Conservation (phyloP, 2,329 filamentous ascomycete species). For the Verruconis gallopava region DNA sequence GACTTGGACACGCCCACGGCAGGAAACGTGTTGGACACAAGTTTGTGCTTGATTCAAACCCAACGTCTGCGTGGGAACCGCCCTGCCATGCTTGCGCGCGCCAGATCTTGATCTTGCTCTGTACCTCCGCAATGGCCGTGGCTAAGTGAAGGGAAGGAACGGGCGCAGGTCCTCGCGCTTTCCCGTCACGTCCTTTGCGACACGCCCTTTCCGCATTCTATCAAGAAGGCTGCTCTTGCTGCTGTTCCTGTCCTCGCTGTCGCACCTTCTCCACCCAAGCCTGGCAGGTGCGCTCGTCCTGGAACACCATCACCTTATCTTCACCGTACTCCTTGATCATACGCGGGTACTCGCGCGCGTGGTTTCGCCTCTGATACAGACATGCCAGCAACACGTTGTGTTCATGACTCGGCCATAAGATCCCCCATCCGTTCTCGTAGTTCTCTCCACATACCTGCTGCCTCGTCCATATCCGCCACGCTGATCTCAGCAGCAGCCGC, state of each 20-base stretch:
- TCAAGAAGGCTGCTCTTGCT: too few relatives aligned
- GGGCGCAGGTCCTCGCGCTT: too few relatives aligned
- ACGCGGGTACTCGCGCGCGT: constrained; percentile 4
- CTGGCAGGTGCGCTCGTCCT: constrained; percentile 1
- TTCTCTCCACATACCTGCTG: constrained; percentile 10
- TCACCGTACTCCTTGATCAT: constrained; percentile 6
- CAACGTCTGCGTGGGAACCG: too few relatives aligned
- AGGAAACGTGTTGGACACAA: too few relatives aligned
- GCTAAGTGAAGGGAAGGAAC: too few relatives aligned
- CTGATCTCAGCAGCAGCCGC: constrained; percentile 3
- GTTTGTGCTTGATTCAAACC: too few relatives aligned
- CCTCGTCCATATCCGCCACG: constrained; percentile 8
- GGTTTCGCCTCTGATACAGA: constrained; percentile 3
- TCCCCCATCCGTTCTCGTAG: constrained; percentile 3
- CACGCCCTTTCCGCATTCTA: too few relatives aligned
- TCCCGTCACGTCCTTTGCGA: too few relatives aligned
- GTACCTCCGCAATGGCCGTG: too few relatives aligned
- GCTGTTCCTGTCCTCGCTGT: not conserved
- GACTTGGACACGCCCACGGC: too few relatives aligned
- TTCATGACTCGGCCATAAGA: not conserved
- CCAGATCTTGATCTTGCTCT: too few relatives aligned
- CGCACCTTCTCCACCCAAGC: constrained; percentile 3
- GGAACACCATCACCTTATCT: constrained; percentile 7
- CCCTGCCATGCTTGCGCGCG: too few relatives aligned
- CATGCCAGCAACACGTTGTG: constrained; percentile 4